These are phyloP conservation scores for Colletotrichum sp. DNA, from an alignment of 2,329 filamentous ascomycete genomes.

Conservation along the genomic window DNA sequence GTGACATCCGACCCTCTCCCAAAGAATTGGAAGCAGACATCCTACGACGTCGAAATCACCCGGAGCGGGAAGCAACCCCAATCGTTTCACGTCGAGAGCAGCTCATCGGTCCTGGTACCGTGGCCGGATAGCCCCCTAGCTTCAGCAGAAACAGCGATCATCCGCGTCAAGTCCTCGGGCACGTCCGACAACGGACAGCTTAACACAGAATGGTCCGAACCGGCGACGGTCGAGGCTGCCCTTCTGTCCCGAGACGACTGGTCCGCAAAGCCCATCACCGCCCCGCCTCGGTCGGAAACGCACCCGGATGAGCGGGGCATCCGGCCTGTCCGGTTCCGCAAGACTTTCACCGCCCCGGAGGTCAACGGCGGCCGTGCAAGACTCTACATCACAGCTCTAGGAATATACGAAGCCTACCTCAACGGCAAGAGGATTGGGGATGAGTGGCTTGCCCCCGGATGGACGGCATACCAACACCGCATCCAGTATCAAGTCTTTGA, in stretches of 20 bases:
- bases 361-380: slow-evolving; percentile 21
- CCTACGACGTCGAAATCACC: slow-evolving; percentile 24
- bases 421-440: slow-evolving; percentile 39
- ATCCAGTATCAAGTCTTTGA: slow-evolving; percentile 50
- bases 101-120: slow-evolving; percentile 6
- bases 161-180: slow-evolving; percentile 33
- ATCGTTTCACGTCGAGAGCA: background rate
- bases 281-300: background rate
- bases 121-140: slow-evolving; percentile 26
- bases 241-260: background rate
- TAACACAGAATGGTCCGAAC: slow-evolving; percentile 1
- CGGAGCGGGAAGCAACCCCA: background rate
- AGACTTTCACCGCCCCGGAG: background rate
- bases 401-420: slow-evolving; percentile 41
- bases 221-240: slow-evolving; percentile 1
- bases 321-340: slow-evolving; percentile 11
- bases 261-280: slow-evolving; percentile 2
- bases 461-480: slow-evolving; percentile 48
- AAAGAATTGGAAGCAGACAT: slow-evolving; percentile 18
- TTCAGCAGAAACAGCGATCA: slow-evolving; percentile 29
- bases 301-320: background rate
- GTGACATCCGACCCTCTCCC: background rate
- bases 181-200: background rate
- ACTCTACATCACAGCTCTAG: slow-evolving; percentile 40
- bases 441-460: slow-evolving; percentile 44